Percentiles rank a stretch among this genome's conserved stretches.
These are phyloP conservation scores for Parachaetomium inaequale DNA, from an alignment of 495 filamentous ascomycete genomes.

Conservation along the genomic window DNA sequence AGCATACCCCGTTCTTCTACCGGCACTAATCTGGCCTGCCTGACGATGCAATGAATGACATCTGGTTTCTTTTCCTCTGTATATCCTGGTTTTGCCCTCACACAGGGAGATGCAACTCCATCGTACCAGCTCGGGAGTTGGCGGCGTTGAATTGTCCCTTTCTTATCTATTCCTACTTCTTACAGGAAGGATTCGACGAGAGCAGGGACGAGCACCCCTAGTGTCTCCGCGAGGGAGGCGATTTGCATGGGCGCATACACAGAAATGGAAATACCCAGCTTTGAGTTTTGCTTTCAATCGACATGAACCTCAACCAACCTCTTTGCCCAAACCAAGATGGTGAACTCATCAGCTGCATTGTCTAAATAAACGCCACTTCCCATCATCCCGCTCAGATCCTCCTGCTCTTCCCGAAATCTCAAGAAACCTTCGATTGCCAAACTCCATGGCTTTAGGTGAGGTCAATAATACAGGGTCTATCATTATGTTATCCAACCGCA, in stretches of 20 bases:
- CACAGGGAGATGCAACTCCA: background rate
- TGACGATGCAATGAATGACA: background rate
- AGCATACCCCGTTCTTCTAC: constrained; percentile 3
- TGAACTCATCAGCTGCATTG: background rate
- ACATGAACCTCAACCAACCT: background rate
- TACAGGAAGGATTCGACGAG: background rate
- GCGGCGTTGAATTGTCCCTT: background rate
- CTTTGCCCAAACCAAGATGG: background rate
- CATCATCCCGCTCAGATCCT: background rate
- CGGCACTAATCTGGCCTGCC: background rate
- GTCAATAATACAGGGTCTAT: background rate
- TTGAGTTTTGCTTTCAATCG: background rate
- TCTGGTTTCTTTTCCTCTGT: background rate
- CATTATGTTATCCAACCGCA: background rate
- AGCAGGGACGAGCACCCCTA: background rate
- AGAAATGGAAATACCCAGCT: constrained; percentile 4
- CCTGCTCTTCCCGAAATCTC: background rate
- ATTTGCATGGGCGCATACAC: background rate
- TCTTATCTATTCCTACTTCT: background rate
- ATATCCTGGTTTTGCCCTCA: background rate
- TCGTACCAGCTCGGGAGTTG: background rate
- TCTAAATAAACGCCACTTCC: too few species aligned
- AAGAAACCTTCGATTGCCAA: too few species aligned
- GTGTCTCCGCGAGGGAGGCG: background rate
- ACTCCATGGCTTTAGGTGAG: background rate